Evolutionary conservation across 2,329 filamentous ascomycete genomes (phyloP), one percentile per base, ranked within the genome.

Genomic region (Venturia asperata): DNA sequence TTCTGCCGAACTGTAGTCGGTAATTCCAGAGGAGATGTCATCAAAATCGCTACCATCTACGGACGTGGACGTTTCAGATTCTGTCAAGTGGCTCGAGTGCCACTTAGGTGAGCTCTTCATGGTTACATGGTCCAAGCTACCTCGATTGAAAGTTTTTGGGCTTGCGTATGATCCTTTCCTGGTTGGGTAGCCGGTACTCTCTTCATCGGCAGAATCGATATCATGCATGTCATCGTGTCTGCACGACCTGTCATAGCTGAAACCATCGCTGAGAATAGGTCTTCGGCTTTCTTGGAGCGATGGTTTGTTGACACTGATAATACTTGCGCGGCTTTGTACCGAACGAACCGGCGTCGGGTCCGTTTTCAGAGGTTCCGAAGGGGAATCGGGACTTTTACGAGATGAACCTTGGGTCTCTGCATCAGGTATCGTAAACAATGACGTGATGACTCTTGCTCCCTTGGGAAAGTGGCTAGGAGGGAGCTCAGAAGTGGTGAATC

Each of bases 21-120:
- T 56, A 17, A 64, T 64, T 15, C 63, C 63, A n/a, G 63, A 64
- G 6, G 63, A 64, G 24, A 39, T 37, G 30, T 55, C 63, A 58
- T 52, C 63, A 34, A 56, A 64, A 52, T 64, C 63, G 42, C 63
- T 64, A 11, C 52, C 63, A n/a, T 47, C 47, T 6, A 52, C 34
- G 17, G 63, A 64, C n/a, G 52, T 47, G 30, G 63, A 64, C 21
- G 63, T 52, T 45, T 64, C 63, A 56, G 49, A 58, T 39, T 47
- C 37, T 37, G 52, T 58, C 17, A 58, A 37, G 30, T 58, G 52
- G 52, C 52, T 58, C 9, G 52, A 58, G 30, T 58, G 52, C 52
- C 52, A 58, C 30, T 58, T 58, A 21, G 52, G 30, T 58, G 52
- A 58, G 52, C 52, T 58, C 30, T 58, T 58, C 27, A 58, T 58